Evolutionary conservation across 2,329 filamentous ascomycete genomes (phyloP).

Genomic region (Talaromyces sp.): DNA sequence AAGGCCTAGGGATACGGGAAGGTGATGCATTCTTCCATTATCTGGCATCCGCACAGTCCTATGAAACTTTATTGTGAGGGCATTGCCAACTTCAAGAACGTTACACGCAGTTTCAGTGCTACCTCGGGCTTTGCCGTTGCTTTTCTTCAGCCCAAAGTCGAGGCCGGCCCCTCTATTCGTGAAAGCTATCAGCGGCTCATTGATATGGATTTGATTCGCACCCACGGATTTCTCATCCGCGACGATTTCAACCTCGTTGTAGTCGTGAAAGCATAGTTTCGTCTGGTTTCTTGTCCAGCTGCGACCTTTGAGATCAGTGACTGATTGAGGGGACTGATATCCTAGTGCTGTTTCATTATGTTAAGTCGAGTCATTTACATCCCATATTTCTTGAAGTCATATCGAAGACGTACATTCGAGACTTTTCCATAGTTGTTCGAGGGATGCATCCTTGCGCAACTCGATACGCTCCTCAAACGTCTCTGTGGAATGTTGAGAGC

Average conservation of each 20-base stretch:
- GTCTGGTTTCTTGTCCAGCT: not conserved
- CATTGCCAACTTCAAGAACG: no score
- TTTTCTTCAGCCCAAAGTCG: not conserved
- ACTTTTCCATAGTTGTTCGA: not conserved
- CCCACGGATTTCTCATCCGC: not conserved
- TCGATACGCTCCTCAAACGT: no score
- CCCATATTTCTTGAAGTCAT: no score
- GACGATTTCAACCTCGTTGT: not conserved
- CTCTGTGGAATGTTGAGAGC: no score
- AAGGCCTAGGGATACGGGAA: not conserved
- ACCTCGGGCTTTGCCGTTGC: no score
- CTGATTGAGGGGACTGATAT: not conserved
- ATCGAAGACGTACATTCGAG: not conserved
- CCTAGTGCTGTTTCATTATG: not conserved
- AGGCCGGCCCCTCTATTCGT: not conserved
- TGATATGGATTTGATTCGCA: not conserved
- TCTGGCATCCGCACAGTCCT: not conserved
- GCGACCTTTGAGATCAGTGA: not conserved
- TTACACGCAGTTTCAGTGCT: no score
- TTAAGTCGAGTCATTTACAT: not conserved
- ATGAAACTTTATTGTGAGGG: not conserved
- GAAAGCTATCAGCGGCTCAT: not conserved
- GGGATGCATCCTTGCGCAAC: no score
- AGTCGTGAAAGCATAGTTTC: no score
- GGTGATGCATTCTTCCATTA: not conserved